Percentiles rank a stretch among this genome's conserved stretches.
phyloP scores from a whole-genome alignment of 257 asterid genomes.

The Craterostigma plantagineum region DNA sequence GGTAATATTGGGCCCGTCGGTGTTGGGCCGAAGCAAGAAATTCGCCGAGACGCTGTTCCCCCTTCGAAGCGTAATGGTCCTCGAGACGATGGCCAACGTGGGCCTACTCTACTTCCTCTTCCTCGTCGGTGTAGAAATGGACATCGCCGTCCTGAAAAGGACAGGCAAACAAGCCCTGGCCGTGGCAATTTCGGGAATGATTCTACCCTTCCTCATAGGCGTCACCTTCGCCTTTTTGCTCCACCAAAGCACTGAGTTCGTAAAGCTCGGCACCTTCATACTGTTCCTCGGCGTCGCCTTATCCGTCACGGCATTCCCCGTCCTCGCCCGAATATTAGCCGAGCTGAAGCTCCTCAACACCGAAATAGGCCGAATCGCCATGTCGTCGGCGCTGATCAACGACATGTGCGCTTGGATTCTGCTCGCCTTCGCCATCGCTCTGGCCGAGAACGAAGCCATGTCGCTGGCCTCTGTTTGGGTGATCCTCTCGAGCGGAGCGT shows the following conservation, averaged over 20 bases:
- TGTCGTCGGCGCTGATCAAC: conserved; percentile 81
- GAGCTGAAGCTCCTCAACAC: conserved; percentile 89
- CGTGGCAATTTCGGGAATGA: conserved; percentile 62
- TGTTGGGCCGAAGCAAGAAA: conserved; percentile 29
- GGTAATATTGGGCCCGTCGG: conserved; percentile 76
- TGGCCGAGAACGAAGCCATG: conserved; percentile 52
- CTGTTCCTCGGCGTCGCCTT: conserved; percentile 83
- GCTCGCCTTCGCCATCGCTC: conserved; percentile 65
- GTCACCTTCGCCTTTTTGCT: conserved; percentile 40
- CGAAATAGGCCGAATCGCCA: conserved; percentile 63
- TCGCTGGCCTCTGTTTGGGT: conserved; percentile 67
- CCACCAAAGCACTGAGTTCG: conserved; percentile 24
- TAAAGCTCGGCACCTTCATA: conserved; percentile 53
- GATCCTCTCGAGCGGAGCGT: conserved; percentile 37
- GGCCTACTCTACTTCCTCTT: conserved; percentile 87
- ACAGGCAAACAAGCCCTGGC: conserved; percentile 47
- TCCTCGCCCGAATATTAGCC: conserved; percentile 75
- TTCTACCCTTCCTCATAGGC: conserved; percentile 62
- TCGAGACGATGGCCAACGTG: conserved; percentile 86
- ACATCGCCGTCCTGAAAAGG: conserved; percentile 50
- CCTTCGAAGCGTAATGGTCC: conserved; percentile 84
- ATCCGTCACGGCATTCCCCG: conserved; percentile 84
- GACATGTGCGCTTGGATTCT: conserved; percentile 89
- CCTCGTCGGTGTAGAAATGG: conserved; percentile 92
- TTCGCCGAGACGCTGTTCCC: conserved; percentile 59